Base-by-base conservation (phyloP, 805 yeast genomes). In the Barnettozyma vustinii region DNA sequence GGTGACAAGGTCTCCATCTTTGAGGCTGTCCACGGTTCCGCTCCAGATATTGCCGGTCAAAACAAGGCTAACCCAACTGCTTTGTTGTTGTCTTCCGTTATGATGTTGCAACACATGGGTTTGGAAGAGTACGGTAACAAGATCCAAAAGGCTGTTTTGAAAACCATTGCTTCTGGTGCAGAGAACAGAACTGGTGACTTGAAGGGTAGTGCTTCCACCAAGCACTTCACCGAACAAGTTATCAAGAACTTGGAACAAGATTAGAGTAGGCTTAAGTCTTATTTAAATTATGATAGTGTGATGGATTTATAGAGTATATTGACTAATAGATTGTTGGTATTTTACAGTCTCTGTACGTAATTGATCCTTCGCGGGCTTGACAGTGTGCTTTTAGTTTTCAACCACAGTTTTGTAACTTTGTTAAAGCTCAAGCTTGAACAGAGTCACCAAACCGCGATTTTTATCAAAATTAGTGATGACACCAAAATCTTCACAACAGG, bases 21-120 rank as follows among this genome's bases (percentile, higher is more conserved):
- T 71, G 99, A 94, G 81, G 99, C 99, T 57, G 99, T 94, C 66
- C 99, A 94, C 72, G 99, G 99, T 71, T 91, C 98, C 51, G 99
- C 99, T 56, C 99, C 99, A 62, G 99, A 94, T 71, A 94, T 94
- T 66, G 98, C 98, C 55, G 99, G 99, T 67, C 89, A 94, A 80
- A 95, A 96, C 68, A 81, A 88, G 69, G 99, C 99, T 57, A 94
- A 94, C 83, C 99, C 99, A 75, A 94, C 99, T 53, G 99, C 99
- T 50, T 74, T 94, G 67, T 78, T 94, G 69, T 80, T 94, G 68
- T 89, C 97, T 45, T 92, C 98, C 42, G 89, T 91, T 67, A 94
- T 94, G 97, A 92, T 94, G 98, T 84, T 94, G 79, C 87, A 96
- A 77, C 99, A 94, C 80, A 92, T 94, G 98, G 84, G 88, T 47